Evolutionary conservation across 805 yeast species (phyloP), one percentile per base, ranked within the genome.

Genomic region (Ogataea henricii): DNA sequence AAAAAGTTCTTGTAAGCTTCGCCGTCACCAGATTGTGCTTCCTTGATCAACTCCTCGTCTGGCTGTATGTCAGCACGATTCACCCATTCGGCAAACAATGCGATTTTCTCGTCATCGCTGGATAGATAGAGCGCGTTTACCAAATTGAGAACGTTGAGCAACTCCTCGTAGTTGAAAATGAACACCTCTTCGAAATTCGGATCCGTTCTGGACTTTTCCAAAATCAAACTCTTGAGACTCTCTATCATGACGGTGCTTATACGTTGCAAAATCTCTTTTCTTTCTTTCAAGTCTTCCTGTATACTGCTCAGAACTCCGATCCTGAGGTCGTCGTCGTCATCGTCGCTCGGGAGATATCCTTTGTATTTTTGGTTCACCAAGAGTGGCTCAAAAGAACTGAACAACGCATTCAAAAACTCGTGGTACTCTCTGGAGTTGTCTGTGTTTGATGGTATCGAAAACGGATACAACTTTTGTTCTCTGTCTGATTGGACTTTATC

Each of bases 1-100:
- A 67, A 67, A 2, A 78, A 71, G 54, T 74, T 82, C 46, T 60
- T 58, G 60, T 72, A 78, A 7, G 82, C 83, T 26, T 56, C 46
- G 39, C 62, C 67, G 1, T 72, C 77, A 17, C 65, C 67, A 26
- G 61, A 59, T 56, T 75, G 65, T 8, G 77, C 76, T 37, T 64
- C 70, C 44, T 79, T 76, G 3, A 78, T 70, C 26, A 77, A 64
- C 22, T 74, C 78, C 16, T 71, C 70, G 48, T 76, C 80, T 1
- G 91, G 91, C 54, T 79, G 78, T 4, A 84, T 82, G 60, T 85
- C 88, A 25, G 84, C 82, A 47, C 80, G 73, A 59, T 87, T 87
- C 21, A 84, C 71, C 94, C 94, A 87, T 40, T 72, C 74, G 13
- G 75, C 64, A 29, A 82, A 64, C 33, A 72, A 59, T 40, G 70